Base-by-base conservation (phyloP, 139 green algal species). In the Chlamydomonas asymmetrica region DNA sequence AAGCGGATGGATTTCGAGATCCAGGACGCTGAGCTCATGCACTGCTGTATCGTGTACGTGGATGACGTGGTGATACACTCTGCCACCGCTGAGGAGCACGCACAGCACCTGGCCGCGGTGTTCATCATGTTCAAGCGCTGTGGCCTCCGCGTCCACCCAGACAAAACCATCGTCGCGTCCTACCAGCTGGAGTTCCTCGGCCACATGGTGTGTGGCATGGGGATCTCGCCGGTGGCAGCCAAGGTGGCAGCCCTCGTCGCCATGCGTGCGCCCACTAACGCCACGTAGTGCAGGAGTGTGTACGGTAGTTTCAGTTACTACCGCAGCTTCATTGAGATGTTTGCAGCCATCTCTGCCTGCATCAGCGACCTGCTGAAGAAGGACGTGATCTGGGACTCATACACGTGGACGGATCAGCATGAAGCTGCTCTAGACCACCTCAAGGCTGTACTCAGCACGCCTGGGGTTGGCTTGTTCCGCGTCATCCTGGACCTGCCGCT, bases 181-280 rank as follows among this genome's bases (percentile, higher is more conserved):
- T 40, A 74, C 5, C 35, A 22, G 22, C 9, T 87, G 20, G 49
- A 70, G 2, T 88, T 66, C 62, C 63, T 88, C 9, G 83, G 83
- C n/a, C 74, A 85, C 34, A 23, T 77, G 16, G 54, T 88, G 4
- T 60, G 22, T 23, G 49, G 49, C 23, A 20, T 29, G 49, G 22
- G 49, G 49, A n/a, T n/a, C n/a, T n/a, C n/a, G n/a, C n/a, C n/a
- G n/a, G n/a, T n/a, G n/a, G 49, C 22, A 23, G n/a, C n/a, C n/a
- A n/a, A n/a, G n/a, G n/a, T n/a, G n/a, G n/a, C n/a, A n/a, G n/a
- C n/a, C n/a, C n/a, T n/a, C n/a, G n/a, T n/a, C n/a, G n/a, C n/a
- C n/a, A n/a, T n/a, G n/a, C n/a, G n/a, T n/a, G n/a, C n/a, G n/a
- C n/a, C n/a, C n/a, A n/a, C n/a, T n/a, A n/a, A n/a, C n/a, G n/a